Conservation (phyloP, 805 yeast genomes). For the Starmerella sirachaensis region DNA sequence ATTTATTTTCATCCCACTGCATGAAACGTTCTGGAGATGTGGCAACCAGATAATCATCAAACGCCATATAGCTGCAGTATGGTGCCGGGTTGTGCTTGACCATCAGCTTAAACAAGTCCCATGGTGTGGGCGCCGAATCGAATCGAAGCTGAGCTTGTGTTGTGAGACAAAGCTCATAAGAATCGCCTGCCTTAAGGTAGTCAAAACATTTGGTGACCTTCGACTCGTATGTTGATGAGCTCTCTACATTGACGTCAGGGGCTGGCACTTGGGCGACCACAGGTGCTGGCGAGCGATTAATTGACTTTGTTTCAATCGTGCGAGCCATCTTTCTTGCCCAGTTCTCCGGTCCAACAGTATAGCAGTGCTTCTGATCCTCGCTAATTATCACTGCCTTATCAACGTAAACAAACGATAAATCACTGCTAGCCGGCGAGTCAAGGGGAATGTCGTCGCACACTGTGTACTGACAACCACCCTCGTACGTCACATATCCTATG, state of each 20-base stretch:
- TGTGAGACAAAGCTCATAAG: slow-evolving; percentile 87
- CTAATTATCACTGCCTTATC: slow-evolving; percentile 16
- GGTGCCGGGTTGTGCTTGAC: slow-evolving; percentile 80
- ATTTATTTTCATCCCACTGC: slow-evolving; percentile 49
- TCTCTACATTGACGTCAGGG: not conserved
- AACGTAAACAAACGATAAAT: slow-evolving; percentile 20
- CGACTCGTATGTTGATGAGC: slow-evolving; percentile 32
- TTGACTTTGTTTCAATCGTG: not conserved
- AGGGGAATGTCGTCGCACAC: slow-evolving; percentile 1
- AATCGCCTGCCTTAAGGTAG: slow-evolving; percentile 64
- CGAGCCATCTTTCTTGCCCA: slow-evolving; percentile 5
- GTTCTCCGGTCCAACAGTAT: slow-evolving; percentile 11
- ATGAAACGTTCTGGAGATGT: slow-evolving; percentile 93
- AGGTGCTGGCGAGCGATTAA: not conserved
- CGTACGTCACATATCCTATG: slow-evolving; percentile 77
- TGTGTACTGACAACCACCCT: slow-evolving; percentile 40
- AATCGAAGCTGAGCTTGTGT: slow-evolving; percentile 52
- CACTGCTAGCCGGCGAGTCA: slow-evolving; percentile 19
- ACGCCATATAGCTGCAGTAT: slow-evolving; percentile 67
- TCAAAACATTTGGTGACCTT: slow-evolving; percentile 56
- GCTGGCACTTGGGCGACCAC: no score
- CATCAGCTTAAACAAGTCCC: slow-evolving; percentile 70
- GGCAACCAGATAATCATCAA: slow-evolving; percentile 57
- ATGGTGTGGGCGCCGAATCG: slow-evolving; percentile 34
- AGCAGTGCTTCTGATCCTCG: slow-evolving; percentile 3